Conservation (phyloP, 306 rosid species). For the Corylus americana region DNA sequence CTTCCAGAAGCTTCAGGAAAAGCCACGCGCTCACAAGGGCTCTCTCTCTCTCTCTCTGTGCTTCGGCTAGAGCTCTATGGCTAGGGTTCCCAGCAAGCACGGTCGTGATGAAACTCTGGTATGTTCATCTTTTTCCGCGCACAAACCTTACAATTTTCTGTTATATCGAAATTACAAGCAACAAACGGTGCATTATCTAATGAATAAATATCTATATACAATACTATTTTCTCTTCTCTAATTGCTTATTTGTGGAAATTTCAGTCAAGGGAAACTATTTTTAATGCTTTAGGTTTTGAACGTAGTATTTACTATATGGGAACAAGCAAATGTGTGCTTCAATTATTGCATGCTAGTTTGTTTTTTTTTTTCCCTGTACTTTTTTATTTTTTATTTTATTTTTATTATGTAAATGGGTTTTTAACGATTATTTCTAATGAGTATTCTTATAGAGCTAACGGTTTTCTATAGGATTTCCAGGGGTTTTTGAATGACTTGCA, state of each 20-base stretch:
- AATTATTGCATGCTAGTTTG: background rate
- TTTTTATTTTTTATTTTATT: too few species aligned
- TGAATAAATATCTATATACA: background rate
- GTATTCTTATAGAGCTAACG: background rate
- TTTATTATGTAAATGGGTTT: background rate
- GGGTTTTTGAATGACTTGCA: conserved; percentile 92
- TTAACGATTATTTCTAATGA: background rate
- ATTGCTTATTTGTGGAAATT: background rate
- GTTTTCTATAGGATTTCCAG: conserved; percentile 70
- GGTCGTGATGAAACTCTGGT: conserved; percentile 54
- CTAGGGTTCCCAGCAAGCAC: conserved; percentile 52
- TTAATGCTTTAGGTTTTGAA: background rate
- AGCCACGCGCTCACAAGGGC: background rate
- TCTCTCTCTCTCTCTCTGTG: background rate
- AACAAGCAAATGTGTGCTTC: background rate
- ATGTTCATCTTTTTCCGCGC: background rate
- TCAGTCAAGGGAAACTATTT: background rate
- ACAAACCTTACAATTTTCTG: background rate
- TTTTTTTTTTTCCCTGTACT: too few species aligned
- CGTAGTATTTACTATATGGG: background rate
- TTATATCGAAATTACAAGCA: background rate
- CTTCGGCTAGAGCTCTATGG: conserved; percentile 30
- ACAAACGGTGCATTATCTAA: background rate
- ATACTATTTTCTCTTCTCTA: background rate
- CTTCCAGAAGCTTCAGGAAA: background rate